Base-by-base conservation (phyloP, 1,284 basidiomycete genomes). In the Tetrapyrgos nigripes region DNA sequence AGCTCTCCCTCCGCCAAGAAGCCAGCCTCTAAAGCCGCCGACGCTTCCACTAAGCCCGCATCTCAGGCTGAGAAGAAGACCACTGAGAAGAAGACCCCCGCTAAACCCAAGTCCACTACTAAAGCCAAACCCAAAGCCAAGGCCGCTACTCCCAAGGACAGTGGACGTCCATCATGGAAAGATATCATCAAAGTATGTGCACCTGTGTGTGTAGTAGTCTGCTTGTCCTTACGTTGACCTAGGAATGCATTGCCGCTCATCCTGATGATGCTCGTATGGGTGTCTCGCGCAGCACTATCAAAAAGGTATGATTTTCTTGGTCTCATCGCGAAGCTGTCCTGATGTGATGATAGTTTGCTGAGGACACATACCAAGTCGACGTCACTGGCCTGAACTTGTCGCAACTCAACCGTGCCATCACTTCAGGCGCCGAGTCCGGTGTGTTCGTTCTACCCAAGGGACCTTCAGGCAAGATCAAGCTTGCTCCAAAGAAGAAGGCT, bases 221-320 rank as follows among this genome's bases (percentile, higher is more conserved):
- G 27, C 51, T 44, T 40, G 43, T 59, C 47, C 61, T n/a, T 60
- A 63, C 47, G 35, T 53, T 46, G 10, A 23, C 33, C 21, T 63
- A 87, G 85, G 90, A 92, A 76, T 89, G 88, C 68, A 89, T 94
- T 73, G 68, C 77, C 55, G 80, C 78, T 29, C 80, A 89, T 72
- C 84, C 85, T 61, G 85, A 85, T 53, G 90, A 91, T 43, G 78
- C 82, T 33, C 86, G 89, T 56, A 66, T 77, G 55, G 93, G 93
- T 68, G 90, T 93, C 50, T 93, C 91, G 40, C 84, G 93, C 59
- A 79, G 80, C 46, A 84, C 84, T 44, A 89, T 94, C 73, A 94
- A 94, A 83, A 94, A 93, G 87, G 83, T 81, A 44, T 19, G 67
- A 13, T 19, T 19, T 21, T 53, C 24, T 28, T 52, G 35, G 54